Conservation (phyloP, 768 basidiomycete species). For the Termitomyces heimii region DNA sequence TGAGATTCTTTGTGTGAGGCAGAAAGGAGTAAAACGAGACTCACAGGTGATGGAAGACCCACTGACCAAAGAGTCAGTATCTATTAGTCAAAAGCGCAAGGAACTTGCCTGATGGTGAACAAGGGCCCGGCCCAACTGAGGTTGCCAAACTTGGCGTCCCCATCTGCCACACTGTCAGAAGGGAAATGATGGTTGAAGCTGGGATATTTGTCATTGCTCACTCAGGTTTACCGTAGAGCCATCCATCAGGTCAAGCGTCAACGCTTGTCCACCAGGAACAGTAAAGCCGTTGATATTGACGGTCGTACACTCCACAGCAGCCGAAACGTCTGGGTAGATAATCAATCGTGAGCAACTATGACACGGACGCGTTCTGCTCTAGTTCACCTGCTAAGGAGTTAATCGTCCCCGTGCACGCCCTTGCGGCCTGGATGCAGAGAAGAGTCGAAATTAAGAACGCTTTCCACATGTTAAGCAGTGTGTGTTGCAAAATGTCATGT, state of each 20-base stretch:
- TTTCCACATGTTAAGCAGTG: conserved; percentile 7
- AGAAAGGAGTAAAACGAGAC: conserved; percentile 7
- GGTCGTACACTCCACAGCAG: conserved; percentile 49
- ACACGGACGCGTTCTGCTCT: conserved; percentile 2
- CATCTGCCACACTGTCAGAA: conserved; percentile 29
- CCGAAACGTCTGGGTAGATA: conserved; percentile 32
- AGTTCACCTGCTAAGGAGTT: conserved; percentile 35
- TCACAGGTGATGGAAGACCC: conserved; percentile 44
- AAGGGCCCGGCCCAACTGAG: conserved; percentile 47
- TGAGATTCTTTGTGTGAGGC: not conserved
- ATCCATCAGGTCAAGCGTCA: conserved; percentile 37
- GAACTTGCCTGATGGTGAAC: conserved; percentile 39
- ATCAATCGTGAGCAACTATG: not conserved
- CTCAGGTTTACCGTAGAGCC: conserved; percentile 56
- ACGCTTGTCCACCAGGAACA: conserved; percentile 46
- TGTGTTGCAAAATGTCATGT: not conserved
- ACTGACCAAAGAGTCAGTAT: conserved; percentile 18
- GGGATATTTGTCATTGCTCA: conserved; percentile 22
- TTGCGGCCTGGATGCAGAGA: conserved; percentile 4
- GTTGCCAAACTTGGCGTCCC: conserved; percentile 53
- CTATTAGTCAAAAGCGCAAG: not conserved
- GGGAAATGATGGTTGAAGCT: not conserved
- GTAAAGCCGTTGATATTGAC: conserved; percentile 53
- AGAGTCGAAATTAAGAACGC: conserved; percentile 6
- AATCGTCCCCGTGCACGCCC: conserved; percentile 46